These are phyloP conservation scores for Camptophora hylomeconis DNA, from an alignment of 2,329 filamentous ascomycete species.

Conservation along the genomic window DNA sequence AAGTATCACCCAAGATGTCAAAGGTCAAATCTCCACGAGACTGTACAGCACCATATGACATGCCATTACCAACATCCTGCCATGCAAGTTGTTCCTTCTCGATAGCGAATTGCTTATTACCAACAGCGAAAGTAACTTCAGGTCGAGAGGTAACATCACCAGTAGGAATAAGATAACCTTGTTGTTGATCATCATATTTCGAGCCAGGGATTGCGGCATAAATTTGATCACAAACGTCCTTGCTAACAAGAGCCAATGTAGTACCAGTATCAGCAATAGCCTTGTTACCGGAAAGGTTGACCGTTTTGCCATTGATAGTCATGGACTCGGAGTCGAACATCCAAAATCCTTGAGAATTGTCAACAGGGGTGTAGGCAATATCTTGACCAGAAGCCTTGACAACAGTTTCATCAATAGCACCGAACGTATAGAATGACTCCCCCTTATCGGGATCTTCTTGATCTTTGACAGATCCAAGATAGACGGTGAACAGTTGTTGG, in stretches of 20 bases:
- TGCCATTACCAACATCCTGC: conserved; percentile 34
- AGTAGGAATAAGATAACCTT: conserved; percentile 53
- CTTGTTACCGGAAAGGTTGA: conserved; percentile 42
- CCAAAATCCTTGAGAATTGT: conserved; percentile 58
- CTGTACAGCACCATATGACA: conserved; percentile 54
- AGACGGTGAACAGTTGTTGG: conserved; percentile 50
- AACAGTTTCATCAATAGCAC: conserved; percentile 53
- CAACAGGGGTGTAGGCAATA: conserved; percentile 48
- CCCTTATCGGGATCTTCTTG: conserved; percentile 29
- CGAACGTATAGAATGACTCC: conserved; percentile 58
- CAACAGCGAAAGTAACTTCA: conserved; percentile 49
- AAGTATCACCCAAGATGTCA: conserved; percentile 52
- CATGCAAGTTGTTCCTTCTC: conserved; percentile 53
- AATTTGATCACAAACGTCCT: conserved; percentile 47
- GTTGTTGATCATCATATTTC: conserved; percentile 40
- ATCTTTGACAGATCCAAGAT: conserved; percentile 46
- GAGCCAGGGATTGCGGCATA: conserved; percentile 52
- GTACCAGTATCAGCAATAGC: conserved; percentile 63
- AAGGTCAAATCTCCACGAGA: conserved; percentile 42
- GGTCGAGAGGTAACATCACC: conserved; percentile 43
- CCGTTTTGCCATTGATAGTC: conserved; percentile 42
- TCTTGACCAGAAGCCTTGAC: conserved; percentile 41
- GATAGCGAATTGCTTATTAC: conserved; percentile 45
- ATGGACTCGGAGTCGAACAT: conserved; percentile 45
- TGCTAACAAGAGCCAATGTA: conserved; percentile 50